A percentile compares a stretch with the other conserved stretches of the same genome.
Evolutionary conservation across 2,329 filamentous ascomycete species (phyloP).

Genomic region (Fusarium sp.): DNA sequence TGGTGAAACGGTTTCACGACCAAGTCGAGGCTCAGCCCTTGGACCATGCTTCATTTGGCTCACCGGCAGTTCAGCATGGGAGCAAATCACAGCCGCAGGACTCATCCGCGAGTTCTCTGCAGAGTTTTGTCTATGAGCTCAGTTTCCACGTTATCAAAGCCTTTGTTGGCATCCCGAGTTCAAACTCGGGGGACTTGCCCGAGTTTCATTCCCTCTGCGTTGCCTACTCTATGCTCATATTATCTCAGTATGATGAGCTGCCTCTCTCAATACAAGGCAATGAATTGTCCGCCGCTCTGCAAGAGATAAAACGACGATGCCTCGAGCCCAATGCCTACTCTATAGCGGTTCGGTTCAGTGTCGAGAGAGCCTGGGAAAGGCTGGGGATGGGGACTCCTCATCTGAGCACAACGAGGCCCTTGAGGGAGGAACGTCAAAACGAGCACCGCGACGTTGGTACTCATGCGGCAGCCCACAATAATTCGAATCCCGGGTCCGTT

Average conservation of each 20-base stretch:
- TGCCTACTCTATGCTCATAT: constrained; percentile 22
- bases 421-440: not conserved
- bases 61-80: constrained; percentile 3
- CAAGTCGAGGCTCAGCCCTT: constrained; percentile 8
- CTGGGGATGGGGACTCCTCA: not conserved
- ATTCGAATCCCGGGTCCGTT: not conserved
- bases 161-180: constrained; percentile 16
- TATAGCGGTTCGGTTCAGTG: constrained; percentile 22
- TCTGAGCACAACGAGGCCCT: not conserved
- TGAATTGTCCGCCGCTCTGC: constrained; percentile 6
- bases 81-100: constrained; percentile 5
- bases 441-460: not conserved
- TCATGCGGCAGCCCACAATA: not conserved
- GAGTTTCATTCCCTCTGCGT: constrained; percentile 26
- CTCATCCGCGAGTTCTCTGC: constrained; percentile 7
- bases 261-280: not conserved
- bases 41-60: constrained; percentile 2
- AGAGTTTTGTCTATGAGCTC: constrained; percentile 15
- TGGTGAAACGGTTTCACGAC: constrained; percentile 22
- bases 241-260: constrained; percentile 21
- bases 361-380: constrained; percentile 24
- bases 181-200: constrained; percentile 20
- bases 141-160: constrained; percentile 19
- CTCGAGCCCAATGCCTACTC: constrained; percentile 14
- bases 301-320: constrained; percentile 19